phyloP scores from a whole-genome alignment of 2,329 filamentous ascomycete genomes.

The Aspergillus hiratsukae region DNA sequence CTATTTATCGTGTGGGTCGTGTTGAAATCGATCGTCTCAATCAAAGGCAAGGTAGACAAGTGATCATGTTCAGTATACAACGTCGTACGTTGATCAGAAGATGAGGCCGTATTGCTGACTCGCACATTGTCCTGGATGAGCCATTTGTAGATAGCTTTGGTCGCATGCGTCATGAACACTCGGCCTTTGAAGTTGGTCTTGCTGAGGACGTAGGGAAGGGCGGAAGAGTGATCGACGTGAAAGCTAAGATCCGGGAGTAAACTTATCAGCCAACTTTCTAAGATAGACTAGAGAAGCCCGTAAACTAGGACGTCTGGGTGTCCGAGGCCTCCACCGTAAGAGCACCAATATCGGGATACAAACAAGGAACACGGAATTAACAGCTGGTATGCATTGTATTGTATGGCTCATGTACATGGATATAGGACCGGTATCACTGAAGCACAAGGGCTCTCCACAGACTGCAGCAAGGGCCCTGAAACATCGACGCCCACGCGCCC shows the following conservation, averaged over 20 bases:
- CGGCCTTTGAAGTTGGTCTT: conserved; percentile 97
- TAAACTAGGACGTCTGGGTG: conserved; percentile 3
- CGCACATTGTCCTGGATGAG: conserved; percentile 95
- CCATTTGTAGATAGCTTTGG: conserved; percentile 99
- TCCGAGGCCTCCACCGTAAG: neutral
- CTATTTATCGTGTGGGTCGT: conserved; percentile 96
- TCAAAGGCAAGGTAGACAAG: conserved; percentile 84
- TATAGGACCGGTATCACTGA: conserved; percentile 8
- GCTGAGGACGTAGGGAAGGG: conserved; percentile 92
- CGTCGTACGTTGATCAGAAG: conserved; percentile 58
- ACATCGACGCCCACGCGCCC: neutral
- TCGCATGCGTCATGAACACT: conserved; percentile 99
- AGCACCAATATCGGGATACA: conserved; percentile 17
- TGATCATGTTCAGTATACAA: conserved; percentile 96
- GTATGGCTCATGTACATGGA: conserved; percentile 35
- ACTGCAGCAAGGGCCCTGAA: neutral
- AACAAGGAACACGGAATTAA: conserved; percentile 15
- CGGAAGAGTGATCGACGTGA: conserved; percentile 96
- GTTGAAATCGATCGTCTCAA: conserved; percentile 97
- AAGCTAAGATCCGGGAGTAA: conserved; percentile 60
- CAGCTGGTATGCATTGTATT: conserved; percentile 28
- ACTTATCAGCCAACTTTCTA: conserved; percentile 24
- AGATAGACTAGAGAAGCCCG: neutral
- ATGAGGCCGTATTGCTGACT: conserved; percentile 67
- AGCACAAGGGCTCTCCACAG: neutral